These are phyloP conservation scores for Fusarium sp. DNA, from an alignment of 2,329 filamentous ascomycete species.

Conservation along the genomic window DNA sequence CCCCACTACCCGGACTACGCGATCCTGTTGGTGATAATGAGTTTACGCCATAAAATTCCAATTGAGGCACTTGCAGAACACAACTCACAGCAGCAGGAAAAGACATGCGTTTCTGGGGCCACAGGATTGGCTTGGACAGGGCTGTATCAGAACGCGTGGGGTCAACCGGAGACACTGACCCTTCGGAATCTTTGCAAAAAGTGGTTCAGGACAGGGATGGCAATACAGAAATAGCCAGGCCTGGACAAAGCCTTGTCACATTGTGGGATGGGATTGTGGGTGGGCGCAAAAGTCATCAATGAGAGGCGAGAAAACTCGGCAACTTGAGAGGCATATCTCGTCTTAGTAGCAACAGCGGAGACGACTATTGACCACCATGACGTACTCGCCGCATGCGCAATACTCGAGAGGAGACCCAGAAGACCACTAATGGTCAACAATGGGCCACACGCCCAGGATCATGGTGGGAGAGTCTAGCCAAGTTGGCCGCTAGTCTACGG, in stretches of 20 bases:
- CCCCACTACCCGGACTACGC: slow-evolving; percentile 27
- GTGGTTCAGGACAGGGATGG: slow-evolving; percentile 29
- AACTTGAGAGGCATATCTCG: slow-evolving; percentile 37
- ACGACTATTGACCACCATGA: slow-evolving; percentile 44
- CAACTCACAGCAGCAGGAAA: slow-evolving; percentile 27
- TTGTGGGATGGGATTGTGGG: slow-evolving; percentile 29
- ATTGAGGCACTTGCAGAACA: slow-evolving; percentile 26
- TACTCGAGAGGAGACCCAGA: slow-evolving; percentile 30
- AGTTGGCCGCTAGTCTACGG: slow-evolving; percentile 42
- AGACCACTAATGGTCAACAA: slow-evolving; percentile 42
- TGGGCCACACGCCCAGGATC: slow-evolving; percentile 42
- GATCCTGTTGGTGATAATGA: slow-evolving; percentile 37
- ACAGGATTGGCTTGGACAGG: slow-evolving; percentile 32
- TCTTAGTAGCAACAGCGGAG: slow-evolving; percentile 38
- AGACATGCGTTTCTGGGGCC: slow-evolving; percentile 17
- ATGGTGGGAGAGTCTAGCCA: slow-evolving; percentile 43
- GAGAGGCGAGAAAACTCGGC: slow-evolving; percentile 34
- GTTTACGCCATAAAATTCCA: slow-evolving; percentile 42
- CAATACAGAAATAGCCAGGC: slow-evolving; percentile 29
- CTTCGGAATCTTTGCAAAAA: slow-evolving; percentile 22
- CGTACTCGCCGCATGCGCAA: slow-evolving; percentile 45
- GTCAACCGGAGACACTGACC: slow-evolving; percentile 32
- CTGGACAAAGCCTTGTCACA: slow-evolving; percentile 20
- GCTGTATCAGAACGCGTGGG: slow-evolving; percentile 32
- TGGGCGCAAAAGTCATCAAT: slow-evolving; percentile 39